phyloP scores from a whole-genome alignment of 1,139 yeast genomes.

The Ogataea hybrid region DNA sequence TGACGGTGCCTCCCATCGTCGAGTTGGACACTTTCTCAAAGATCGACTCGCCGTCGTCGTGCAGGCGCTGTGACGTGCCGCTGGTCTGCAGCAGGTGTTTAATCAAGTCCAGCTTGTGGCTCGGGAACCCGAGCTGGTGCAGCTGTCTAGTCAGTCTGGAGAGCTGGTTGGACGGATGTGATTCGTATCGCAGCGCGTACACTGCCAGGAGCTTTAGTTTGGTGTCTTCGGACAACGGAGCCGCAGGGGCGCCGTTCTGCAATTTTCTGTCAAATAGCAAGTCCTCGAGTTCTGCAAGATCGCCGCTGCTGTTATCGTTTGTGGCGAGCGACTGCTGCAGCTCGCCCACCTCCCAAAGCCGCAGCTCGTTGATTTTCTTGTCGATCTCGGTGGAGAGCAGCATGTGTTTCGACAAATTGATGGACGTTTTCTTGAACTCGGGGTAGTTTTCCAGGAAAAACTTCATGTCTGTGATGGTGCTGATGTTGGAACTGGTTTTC shows the following conservation, averaged over 20 bases:
- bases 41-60: constrained; percentile 37
- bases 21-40: constrained; percentile 29
- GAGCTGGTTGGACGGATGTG: constrained; percentile 39
- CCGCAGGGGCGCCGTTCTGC: constrained; percentile 16
- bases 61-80: constrained; percentile 41
- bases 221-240: constrained; percentile 37
- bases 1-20: constrained; percentile 26
- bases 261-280: constrained; percentile 35
- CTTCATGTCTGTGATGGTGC: constrained; percentile 84
- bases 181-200: constrained; percentile 68
- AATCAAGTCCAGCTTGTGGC: constrained; percentile 33
- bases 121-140: constrained; percentile 36
- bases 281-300: constrained; percentile 43
- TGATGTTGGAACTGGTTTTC: constrained; percentile 66
- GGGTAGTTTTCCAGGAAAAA: constrained; percentile 90
- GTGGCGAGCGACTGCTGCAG: constrained; percentile 82
- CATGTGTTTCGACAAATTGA: constrained; percentile 93
- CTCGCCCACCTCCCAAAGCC: constrained; percentile 85
- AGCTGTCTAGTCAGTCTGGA: constrained; percentile 37
- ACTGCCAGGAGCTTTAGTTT: constrained; percentile 66
- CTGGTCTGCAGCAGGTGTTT: constrained; percentile 37
- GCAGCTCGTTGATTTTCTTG: constrained; percentile 53
- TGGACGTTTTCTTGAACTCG: constrained; percentile 81
- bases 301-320: constrained; percentile 39
- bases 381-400: constrained; percentile 85